Evolutionary conservation across 805 yeast genomes (phyloP).

Genomic region (Wickerhamiella lipophila): DNA sequence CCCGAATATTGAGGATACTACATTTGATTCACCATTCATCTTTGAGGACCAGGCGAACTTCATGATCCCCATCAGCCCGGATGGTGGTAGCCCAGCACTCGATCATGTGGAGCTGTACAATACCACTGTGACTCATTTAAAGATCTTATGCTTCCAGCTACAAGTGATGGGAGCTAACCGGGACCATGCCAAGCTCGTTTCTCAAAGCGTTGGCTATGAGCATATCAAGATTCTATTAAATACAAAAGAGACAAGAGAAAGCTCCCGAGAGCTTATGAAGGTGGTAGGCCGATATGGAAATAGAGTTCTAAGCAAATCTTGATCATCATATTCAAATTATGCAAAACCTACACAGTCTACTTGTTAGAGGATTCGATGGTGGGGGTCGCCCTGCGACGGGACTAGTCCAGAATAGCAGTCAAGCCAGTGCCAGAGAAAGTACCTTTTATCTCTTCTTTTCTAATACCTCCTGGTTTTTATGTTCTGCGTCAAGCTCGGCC

Average conservation of each 20-base stretch:
- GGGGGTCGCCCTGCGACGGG: too few species aligned
- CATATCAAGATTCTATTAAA: neutral
- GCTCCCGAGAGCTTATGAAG: neutral
- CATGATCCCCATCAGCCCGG: neutral
- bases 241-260: neutral
- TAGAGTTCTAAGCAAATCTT: too few species aligned
- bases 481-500: constrained; percentile 64
- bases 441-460: neutral
- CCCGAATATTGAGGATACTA: neutral
- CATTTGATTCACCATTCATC: constrained; percentile 1
- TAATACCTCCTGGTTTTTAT: constrained; percentile 26
- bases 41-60: neutral
- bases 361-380: neutral
- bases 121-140: neutral
- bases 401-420: too few species aligned
- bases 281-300: neutral
- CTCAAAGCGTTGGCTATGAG: neutral
- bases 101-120: neutral
- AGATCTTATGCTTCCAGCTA: neutral
- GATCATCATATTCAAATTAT: neutral
- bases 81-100: neutral
- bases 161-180: neutral
- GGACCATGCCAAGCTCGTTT: neutral
- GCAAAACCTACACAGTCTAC: neutral
- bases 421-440: too few species aligned